phyloP scores from a whole-genome alignment of 768 basidiomycete species.

The Amanita brunnescens region DNA sequence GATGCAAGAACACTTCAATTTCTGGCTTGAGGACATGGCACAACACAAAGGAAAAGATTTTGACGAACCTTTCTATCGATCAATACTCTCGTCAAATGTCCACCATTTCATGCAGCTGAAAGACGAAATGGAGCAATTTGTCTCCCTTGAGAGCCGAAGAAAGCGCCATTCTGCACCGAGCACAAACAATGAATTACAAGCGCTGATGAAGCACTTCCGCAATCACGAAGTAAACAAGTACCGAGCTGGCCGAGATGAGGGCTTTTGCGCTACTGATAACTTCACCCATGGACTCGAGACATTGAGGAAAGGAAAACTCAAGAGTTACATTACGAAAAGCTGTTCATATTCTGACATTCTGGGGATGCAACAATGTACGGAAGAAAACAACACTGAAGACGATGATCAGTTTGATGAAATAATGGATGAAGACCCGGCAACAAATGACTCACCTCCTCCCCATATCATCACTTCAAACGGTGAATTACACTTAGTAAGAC shows the following conservation, averaged over 20 bases:
- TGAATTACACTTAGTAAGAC: not conserved
- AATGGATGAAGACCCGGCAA: not conserved
- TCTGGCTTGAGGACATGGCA: constrained; percentile 20
- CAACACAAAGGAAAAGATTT: constrained; percentile 21
- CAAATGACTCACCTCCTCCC: not conserved
- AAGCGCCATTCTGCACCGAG: constrained; percentile 18
- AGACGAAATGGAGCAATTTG: constrained; percentile 16
- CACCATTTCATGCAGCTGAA: constrained; percentile 24
- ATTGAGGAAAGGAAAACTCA: not conserved
- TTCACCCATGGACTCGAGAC: constrained; percentile 2
- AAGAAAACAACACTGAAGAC: not conserved
- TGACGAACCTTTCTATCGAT: constrained; percentile 20
- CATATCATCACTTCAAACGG: not conserved
- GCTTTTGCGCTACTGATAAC: constrained; percentile 11
- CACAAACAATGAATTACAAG: constrained; percentile 12
- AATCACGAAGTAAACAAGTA: constrained; percentile 13
- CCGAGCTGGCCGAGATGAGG: constrained; percentile 13
- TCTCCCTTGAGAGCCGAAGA: constrained; percentile 13
- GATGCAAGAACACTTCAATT: constrained; percentile 27
- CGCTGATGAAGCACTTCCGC: constrained; percentile 14
- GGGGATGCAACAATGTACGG: not conserved
- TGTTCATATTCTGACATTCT: not conserved
- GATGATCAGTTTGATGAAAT: not conserved
- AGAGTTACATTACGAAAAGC: not conserved
- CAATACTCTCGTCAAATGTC: constrained; percentile 21